phyloP scores from a whole-genome alignment of 495 filamentous ascomycete genomes.

The Talaromyces proteolyticus region DNA sequence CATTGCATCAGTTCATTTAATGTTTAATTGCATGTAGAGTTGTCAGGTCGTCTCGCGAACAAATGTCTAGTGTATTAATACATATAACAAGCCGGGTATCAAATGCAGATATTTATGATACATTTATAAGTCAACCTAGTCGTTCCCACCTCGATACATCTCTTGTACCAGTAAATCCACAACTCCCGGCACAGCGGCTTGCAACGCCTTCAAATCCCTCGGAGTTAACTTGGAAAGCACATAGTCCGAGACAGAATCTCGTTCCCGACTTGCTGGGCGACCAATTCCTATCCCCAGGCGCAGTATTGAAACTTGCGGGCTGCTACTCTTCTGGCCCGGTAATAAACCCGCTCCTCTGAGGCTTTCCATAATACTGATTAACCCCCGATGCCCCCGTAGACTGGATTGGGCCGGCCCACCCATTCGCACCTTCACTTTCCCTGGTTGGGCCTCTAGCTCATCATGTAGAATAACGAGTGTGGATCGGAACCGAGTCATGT shows the following conservation, averaged over 20 bases:
- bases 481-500: constrained; percentile 19
- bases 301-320: constrained; percentile 27
- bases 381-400: constrained; percentile 69
- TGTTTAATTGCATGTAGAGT: too few relatives aligned
- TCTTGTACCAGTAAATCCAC: constrained; percentile 43
- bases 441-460: constrained; percentile 67
- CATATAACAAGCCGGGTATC: background rate
- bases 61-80: background rate
- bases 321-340: background rate
- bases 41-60: too few relatives aligned
- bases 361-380: constrained; percentile 57
- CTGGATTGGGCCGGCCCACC: constrained; percentile 46
- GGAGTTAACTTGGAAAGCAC: constrained; percentile 59
- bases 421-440: constrained; percentile 54
- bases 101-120: background rate
- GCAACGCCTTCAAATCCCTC: constrained; percentile 43
- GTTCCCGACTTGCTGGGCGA: constrained; percentile 53
- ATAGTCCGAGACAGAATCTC: constrained; percentile 53
- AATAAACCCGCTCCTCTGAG: constrained; percentile 32
- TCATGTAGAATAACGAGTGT: constrained; percentile 75
- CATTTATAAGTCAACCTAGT: background rate
- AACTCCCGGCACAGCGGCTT: constrained; percentile 43
- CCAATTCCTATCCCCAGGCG: constrained; percentile 70
- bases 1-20: too few relatives aligned
- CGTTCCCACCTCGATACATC: constrained; percentile 23